phyloP scores from a whole-genome alignment of 768 basidiomycete genomes.

The Suillus weaverae region DNA sequence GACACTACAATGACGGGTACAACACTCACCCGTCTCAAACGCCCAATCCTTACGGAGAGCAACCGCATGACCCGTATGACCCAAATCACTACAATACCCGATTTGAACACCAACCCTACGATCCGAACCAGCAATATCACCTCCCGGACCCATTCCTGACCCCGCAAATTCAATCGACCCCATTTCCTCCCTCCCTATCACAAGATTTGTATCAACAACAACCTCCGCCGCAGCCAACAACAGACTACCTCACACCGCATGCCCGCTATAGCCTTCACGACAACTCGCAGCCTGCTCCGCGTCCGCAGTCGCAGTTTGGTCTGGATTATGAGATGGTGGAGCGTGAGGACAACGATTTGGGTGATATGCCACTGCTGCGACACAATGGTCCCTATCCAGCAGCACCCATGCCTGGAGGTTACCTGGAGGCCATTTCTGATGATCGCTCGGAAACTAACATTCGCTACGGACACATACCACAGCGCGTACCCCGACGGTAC shows the following conservation, averaged over 20 bases:
- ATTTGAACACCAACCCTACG: constrained; percentile 36
- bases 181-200: constrained; percentile 16
- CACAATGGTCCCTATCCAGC: constrained; percentile 38
- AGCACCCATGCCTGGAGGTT: constrained; percentile 47
- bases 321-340: constrained; percentile 41
- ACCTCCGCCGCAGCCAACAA: constrained; percentile 21
- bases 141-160: constrained; percentile 41
- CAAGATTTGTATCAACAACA: constrained; percentile 30
- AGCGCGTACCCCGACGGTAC: constrained; percentile 83
- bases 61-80: constrained; percentile 30
- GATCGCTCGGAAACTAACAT: constrained; percentile 54
- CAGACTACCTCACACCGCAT: constrained; percentile 14
- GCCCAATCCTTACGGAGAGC: constrained; percentile 44
- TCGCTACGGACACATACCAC: constrained; percentile 88
- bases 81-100: constrained; percentile 27
- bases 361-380: constrained; percentile 66
- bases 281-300: constrained; percentile 25
- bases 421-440: constrained; percentile 35
- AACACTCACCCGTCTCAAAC: constrained; percentile 45
- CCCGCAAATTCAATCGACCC: constrained; percentile 26
- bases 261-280: constrained; percentile 26
- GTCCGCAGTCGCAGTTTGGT: constrained; percentile 24
- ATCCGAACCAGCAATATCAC: constrained; percentile 34
- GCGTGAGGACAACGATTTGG: constrained; percentile 47
- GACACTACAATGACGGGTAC: constrained; percentile 70